Conservation (phyloP, 2,329 filamentous ascomycete species). For the Allantophomopsis cytisporea region DNA sequence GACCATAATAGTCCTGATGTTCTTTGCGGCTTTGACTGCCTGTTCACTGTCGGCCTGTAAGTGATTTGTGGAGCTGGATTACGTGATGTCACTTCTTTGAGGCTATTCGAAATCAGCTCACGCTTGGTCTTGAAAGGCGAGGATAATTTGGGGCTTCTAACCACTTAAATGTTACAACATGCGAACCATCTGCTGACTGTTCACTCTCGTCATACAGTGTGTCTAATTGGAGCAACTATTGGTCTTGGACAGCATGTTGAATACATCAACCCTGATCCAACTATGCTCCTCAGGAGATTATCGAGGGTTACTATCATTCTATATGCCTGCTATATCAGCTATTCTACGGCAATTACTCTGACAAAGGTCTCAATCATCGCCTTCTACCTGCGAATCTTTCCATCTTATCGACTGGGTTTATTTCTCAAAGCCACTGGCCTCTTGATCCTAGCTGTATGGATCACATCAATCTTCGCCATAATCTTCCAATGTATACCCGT, state of each 20-base stretch:
- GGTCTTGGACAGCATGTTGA: constrained; percentile 8
- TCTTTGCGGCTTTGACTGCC: too few relatives aligned
- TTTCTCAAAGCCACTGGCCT: constrained; percentile 1
- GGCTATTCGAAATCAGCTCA: too few relatives aligned
- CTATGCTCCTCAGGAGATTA: not conserved
- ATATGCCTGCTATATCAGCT: constrained; percentile 5
- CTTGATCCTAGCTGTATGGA: constrained; percentile 3
- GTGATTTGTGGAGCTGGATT: too few relatives aligned
- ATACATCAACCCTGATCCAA: constrained; percentile 4
- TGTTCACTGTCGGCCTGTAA: too few relatives aligned
- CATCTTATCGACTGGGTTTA: constrained; percentile 1
- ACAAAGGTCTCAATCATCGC: constrained; percentile 7
- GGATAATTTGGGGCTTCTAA: too few relatives aligned
- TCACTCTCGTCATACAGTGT: too few relatives aligned
- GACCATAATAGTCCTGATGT: too few relatives aligned
- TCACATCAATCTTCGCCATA: constrained; percentile 6
- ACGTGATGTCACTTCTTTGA: too few relatives aligned
- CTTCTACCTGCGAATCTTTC: constrained; percentile 6
- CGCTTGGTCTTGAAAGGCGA: too few relatives aligned
- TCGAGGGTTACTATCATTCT: constrained; percentile 4
- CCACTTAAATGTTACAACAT: too few relatives aligned
- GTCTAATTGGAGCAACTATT: too few relatives aligned
- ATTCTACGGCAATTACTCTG: constrained; percentile 6
- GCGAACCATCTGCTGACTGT: too few relatives aligned
- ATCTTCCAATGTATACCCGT: constrained; percentile 7